These are phyloP conservation scores for Rutstroemia sp. DNA, from an alignment of 2,329 filamentous ascomycete genomes.

Conservation along the genomic window DNA sequence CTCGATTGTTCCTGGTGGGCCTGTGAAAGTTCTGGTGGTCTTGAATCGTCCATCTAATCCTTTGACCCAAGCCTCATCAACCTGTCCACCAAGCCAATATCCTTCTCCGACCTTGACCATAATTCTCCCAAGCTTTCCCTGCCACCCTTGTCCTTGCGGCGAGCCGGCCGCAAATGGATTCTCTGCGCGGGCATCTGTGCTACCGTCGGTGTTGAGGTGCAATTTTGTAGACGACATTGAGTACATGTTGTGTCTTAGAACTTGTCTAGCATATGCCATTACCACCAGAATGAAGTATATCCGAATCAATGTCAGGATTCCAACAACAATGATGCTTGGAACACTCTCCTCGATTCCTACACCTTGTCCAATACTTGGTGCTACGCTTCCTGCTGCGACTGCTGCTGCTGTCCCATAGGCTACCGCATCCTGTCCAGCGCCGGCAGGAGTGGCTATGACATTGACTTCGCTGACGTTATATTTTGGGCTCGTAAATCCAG, in stretches of 20 bases:
- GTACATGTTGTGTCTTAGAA: slow-evolving; percentile 62
- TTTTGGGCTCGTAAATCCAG: slow-evolving; percentile 57
- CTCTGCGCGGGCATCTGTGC: slow-evolving; percentile 43
- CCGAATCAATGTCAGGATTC: slow-evolving; percentile 64
- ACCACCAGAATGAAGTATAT: slow-evolving; percentile 80
- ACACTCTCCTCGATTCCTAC: slow-evolving; percentile 59
- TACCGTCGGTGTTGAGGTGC: slow-evolving; percentile 28
- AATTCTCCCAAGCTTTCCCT: slow-evolving; percentile 67
- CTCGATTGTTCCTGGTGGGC: slow-evolving; percentile 32
- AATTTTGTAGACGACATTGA: slow-evolving; percentile 31
- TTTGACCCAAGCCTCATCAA: slow-evolving; percentile 60
- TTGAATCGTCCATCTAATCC: slow-evolving; percentile 55
- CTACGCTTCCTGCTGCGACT: slow-evolving; percentile 31
- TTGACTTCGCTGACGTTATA: slow-evolving; percentile 52
- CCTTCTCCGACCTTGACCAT: slow-evolving; percentile 67
- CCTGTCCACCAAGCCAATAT: slow-evolving; percentile 73
- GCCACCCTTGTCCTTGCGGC: slow-evolving; percentile 72
- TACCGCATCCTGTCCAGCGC: slow-evolving; percentile 45
- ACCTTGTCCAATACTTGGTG: slow-evolving; percentile 50
- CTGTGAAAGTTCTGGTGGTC: slow-evolving; percentile 33
- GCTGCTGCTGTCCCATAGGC: slow-evolving; percentile 35
- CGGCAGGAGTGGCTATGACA: slow-evolving; percentile 41
- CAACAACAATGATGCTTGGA: slow-evolving; percentile 72
- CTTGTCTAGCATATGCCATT: slow-evolving; percentile 72
- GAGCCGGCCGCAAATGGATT: slow-evolving; percentile 64